These are phyloP conservation scores for Fraxinus quadrangulata DNA, from an alignment of 257 asterid genomes.

Conservation along the genomic window DNA sequence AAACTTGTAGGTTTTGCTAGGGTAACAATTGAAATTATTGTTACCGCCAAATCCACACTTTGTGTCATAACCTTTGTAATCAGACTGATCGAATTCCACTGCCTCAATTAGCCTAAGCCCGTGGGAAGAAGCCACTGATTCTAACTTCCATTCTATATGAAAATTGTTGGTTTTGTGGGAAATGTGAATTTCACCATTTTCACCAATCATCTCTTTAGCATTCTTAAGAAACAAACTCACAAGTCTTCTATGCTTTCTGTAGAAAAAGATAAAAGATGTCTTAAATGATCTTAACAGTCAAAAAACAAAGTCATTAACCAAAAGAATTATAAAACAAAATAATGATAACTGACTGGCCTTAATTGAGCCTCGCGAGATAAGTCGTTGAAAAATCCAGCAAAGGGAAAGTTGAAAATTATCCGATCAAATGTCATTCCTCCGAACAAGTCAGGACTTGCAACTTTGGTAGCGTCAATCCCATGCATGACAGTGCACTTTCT, in stretches of 20 bases:
- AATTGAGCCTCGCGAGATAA: constrained; percentile 24
- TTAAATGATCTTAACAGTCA: neutral
- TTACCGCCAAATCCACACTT: constrained; percentile 33
- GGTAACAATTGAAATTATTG: constrained; percentile 15
- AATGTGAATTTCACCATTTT: constrained; percentile 28
- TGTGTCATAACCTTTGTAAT: constrained; percentile 23
- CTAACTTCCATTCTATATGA: constrained; percentile 20
- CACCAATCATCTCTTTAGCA: constrained; percentile 33
- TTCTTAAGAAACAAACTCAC: constrained; percentile 36
- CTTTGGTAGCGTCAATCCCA: constrained; percentile 21
- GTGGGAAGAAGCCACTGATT: constrained; percentile 1
- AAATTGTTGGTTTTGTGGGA: constrained; percentile 27
- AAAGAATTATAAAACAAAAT: too few species aligned
- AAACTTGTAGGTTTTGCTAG: constrained; percentile 33
- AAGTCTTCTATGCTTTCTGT: constrained; percentile 30
- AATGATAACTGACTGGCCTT: constrained; percentile 13
- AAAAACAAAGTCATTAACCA: too few species aligned
- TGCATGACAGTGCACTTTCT: constrained; percentile 23
- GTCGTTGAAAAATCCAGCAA: constrained; percentile 34
- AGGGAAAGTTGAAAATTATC: constrained; percentile 35
- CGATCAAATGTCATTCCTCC: constrained; percentile 11
- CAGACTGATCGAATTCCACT: neutral
- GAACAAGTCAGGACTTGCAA: constrained; percentile 5
- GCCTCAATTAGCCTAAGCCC: constrained; percentile 17
- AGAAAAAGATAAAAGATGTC: neutral